Percentiles rank a stretch among this genome's conserved stretches.
Conservation (phyloP, 148 eudicot genomes). For the Dysphania ambrosioides region DNA sequence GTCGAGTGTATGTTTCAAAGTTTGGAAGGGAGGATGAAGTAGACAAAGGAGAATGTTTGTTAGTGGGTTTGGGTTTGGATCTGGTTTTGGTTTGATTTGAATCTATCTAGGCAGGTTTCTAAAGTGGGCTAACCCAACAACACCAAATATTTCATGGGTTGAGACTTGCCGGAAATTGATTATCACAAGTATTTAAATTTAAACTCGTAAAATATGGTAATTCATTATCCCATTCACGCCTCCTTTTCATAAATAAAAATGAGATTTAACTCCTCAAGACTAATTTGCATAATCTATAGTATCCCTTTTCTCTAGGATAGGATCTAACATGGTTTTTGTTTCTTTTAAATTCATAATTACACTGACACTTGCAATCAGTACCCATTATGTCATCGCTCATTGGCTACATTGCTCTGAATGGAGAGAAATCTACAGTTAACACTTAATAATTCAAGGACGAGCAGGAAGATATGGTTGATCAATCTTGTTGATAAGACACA, state of each 20-base stretch:
- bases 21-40: not conserved
- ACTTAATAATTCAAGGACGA: not conserved
- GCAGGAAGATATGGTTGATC: not conserved
- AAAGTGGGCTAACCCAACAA: not conserved
- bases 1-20: not conserved
- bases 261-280: too few relatives aligned
- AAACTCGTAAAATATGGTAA: too few relatives aligned
- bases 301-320: too few relatives aligned
- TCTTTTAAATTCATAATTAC: too few relatives aligned
- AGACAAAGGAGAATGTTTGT: too few relatives aligned
- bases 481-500: not conserved
- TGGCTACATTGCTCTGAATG: not conserved
- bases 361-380: not conserved
- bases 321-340: too few relatives aligned
- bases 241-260: too few relatives aligned
- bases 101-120: not conserved
- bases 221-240: too few relatives aligned
- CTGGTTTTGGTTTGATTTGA: not conserved
- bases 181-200: too few relatives aligned
- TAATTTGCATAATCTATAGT: too few relatives aligned
- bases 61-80: not conserved
- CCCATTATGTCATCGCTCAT: conserved; percentile 17
- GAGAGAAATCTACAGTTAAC: not conserved
- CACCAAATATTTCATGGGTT: not conserved
- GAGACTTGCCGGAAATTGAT: too few relatives aligned